Conservation (phyloP, 164 flowering plant species). For the Santalum album region DNA sequence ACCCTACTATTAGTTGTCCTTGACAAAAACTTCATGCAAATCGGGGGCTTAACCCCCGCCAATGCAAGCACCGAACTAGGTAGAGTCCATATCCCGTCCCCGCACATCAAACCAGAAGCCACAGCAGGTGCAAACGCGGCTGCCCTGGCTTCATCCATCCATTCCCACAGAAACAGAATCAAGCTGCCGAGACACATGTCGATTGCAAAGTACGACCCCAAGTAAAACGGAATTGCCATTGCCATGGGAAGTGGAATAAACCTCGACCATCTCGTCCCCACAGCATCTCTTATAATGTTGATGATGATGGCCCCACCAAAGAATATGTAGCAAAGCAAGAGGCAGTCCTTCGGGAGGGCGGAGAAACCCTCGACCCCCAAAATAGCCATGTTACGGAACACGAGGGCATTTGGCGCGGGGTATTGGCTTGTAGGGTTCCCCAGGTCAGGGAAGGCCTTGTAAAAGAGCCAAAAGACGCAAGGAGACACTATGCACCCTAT, state of each 20-base stretch:
- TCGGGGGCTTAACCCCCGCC: constrained; percentile 31
- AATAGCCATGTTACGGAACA: constrained; percentile 34
- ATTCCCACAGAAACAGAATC: constrained; percentile 39
- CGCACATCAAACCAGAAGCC: constrained; percentile 48
- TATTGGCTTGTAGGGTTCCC: constrained; percentile 20
- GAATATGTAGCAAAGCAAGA: constrained; percentile 29
- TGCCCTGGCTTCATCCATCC: constrained; percentile 26
- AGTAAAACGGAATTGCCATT: constrained; percentile 40
- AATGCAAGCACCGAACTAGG: constrained; percentile 34
- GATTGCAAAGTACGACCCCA: constrained; percentile 35
- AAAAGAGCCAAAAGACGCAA: constrained; percentile 40
- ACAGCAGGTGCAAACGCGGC: constrained; percentile 36
- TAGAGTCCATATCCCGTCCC: constrained; percentile 46
- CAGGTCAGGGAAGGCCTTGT: constrained; percentile 27
- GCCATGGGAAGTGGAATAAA: constrained; percentile 46
- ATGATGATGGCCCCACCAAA: constrained; percentile 28
- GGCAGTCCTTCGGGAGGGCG: constrained; percentile 33
- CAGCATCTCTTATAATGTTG: constrained; percentile 20
- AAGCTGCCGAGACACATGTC: constrained; percentile 43
- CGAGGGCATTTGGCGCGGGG: constrained; percentile 33
- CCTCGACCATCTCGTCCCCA: constrained; percentile 19
- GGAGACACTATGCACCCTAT: constrained; percentile 49
- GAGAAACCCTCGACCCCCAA: constrained; percentile 38
- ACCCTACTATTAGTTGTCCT: too few relatives aligned
- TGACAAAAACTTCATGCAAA: constrained; percentile 34